Evolutionary conservation across 1,284 basidiomycete genomes (phyloP).

Genomic region (Tetrapyrgos nigripes): DNA sequence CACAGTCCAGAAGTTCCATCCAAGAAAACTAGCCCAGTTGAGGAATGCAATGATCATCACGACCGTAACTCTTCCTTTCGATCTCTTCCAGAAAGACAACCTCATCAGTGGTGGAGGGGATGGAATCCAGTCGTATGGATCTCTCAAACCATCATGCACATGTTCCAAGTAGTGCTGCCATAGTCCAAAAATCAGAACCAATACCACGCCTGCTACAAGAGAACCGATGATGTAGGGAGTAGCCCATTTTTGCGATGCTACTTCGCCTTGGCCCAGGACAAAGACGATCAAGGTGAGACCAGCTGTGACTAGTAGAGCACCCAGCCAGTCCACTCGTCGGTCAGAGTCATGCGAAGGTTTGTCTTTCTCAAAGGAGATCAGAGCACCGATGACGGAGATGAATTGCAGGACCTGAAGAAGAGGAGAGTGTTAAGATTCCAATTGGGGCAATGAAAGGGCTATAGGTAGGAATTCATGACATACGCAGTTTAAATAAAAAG

Average conservation of each 20-base stretch:
- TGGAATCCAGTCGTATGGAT: slow-evolving; percentile 37
- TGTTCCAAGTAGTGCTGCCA: slow-evolving; percentile 75
- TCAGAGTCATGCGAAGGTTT: slow-evolving; percentile 52
- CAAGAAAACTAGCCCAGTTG: slow-evolving; percentile 70
- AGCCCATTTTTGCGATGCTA: slow-evolving; percentile 73
- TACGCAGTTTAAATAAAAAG: slow-evolving; percentile 36
- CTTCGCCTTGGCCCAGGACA: slow-evolving; percentile 75
- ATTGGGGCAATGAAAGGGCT: slow-evolving; percentile 58
- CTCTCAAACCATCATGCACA: slow-evolving; percentile 36
- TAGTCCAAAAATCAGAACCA: slow-evolving; percentile 64
- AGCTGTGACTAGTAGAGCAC: slow-evolving; percentile 76
- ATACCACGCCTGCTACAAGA: slow-evolving; percentile 65
- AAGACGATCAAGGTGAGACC: slow-evolving; percentile 86
- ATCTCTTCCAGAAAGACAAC: slow-evolving; percentile 71
- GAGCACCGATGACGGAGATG: slow-evolving; percentile 54
- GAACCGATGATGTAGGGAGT: slow-evolving; percentile 72
- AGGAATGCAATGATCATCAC: slow-evolving; percentile 74
- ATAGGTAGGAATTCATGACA: slow-evolving; percentile 37
- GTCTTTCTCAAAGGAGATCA: slow-evolving; percentile 62
- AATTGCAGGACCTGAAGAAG: slow-evolving; percentile 36
- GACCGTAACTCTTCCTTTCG: slow-evolving; percentile 68
- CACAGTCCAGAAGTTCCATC: slow-evolving; percentile 64
- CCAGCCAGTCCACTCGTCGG: slow-evolving; percentile 81
- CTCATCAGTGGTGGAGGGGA: slow-evolving; percentile 76
- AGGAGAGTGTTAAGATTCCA: too few species aligned